A percentile compares a stretch with the other conserved stretches of the same genome.
Evolutionary conservation across 169 alveolate species (phyloP).

Genomic region (Plasmodium falciparum): DNA sequence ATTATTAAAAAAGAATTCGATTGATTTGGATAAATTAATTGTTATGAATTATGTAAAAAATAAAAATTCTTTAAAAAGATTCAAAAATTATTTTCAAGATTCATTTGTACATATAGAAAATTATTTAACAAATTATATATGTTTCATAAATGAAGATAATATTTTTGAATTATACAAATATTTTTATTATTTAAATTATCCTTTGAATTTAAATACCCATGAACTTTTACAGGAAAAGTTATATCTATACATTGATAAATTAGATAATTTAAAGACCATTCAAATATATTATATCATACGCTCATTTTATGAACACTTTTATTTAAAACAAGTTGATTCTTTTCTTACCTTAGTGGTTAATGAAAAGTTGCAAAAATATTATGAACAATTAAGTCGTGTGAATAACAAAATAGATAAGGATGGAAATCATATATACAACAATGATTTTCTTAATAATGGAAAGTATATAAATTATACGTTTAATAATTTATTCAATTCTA

Average conservation of each 20-base stretch:
- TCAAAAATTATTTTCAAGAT: slow-evolving; percentile 48
- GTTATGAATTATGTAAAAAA: slow-evolving; percentile 22
- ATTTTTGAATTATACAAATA: slow-evolving; percentile 46
- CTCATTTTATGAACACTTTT: slow-evolving; percentile 45
- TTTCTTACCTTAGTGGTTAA: slow-evolving; percentile 29
- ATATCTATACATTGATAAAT: slow-evolving; percentile 45
- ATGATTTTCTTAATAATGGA: background rate
- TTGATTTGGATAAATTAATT: slow-evolving; percentile 14
- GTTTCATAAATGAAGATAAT: slow-evolving; percentile 51
- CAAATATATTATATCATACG: slow-evolving; percentile 44
- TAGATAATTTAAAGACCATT: slow-evolving; percentile 43
- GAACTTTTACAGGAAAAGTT: slow-evolving; percentile 47
- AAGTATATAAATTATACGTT: slow-evolving; percentile 16
- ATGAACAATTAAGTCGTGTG: background rate
- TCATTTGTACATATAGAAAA: slow-evolving; percentile 51
- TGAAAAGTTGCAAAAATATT: slow-evolving; percentile 33
- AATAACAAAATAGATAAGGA: background rate
- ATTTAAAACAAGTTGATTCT: slow-evolving; percentile 34
- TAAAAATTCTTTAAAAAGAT: slow-evolving; percentile 32
- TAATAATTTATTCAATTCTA: slow-evolving; percentile 2
- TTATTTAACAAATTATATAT: slow-evolving; percentile 36
- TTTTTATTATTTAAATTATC: slow-evolving; percentile 59
- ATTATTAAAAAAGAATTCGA: slow-evolving; percentile 32
- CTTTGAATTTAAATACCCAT: slow-evolving; percentile 13
- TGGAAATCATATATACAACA: background rate